Evolutionary conservation across 2,329 filamentous ascomycete genomes (phyloP).

Genomic region (Fusarium phyllophilum): DNA sequence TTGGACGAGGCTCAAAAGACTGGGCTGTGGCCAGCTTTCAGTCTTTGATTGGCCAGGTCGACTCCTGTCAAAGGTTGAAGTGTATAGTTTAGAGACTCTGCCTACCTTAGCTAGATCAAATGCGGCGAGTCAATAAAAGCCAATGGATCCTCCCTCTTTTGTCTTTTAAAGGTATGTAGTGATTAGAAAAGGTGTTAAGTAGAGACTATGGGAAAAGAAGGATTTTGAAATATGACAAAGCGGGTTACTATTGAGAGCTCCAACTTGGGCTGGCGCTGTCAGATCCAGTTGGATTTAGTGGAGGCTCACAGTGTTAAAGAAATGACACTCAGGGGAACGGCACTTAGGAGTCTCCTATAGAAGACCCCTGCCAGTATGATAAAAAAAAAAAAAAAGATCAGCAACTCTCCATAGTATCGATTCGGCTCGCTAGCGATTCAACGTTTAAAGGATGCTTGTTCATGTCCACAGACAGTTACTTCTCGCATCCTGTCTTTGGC

Average conservation of each 20-base stretch:
- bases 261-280: slow-evolving; percentile 30
- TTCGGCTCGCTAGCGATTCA: neutral
- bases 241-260: slow-evolving; percentile 2
- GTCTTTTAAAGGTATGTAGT: neutral
- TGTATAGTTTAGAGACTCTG: slow-evolving; percentile 16
- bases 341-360: neutral
- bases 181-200: neutral
- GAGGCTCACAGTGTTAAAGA: slow-evolving; percentile 28
- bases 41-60: slow-evolving; percentile 36
- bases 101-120: neutral
- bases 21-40: slow-evolving; percentile 43
- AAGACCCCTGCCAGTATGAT: slow-evolving; percentile 11
- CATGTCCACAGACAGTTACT: neutral
- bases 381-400: slow-evolving; percentile 24
- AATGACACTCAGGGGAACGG: slow-evolving; percentile 8
- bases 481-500: neutral
- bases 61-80: neutral
- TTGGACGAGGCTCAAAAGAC: slow-evolving; percentile 40
- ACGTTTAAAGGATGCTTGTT: neutral
- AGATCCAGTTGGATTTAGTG: slow-evolving; percentile 15
- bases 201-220: neutral
- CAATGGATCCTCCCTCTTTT: neutral
- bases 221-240: slow-evolving; percentile 10
- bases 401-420: slow-evolving; percentile 8
- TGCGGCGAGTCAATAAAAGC: neutral